phyloP scores from a whole-genome alignment of 306 rosid genomes.

The Glycine tomentella region DNA sequence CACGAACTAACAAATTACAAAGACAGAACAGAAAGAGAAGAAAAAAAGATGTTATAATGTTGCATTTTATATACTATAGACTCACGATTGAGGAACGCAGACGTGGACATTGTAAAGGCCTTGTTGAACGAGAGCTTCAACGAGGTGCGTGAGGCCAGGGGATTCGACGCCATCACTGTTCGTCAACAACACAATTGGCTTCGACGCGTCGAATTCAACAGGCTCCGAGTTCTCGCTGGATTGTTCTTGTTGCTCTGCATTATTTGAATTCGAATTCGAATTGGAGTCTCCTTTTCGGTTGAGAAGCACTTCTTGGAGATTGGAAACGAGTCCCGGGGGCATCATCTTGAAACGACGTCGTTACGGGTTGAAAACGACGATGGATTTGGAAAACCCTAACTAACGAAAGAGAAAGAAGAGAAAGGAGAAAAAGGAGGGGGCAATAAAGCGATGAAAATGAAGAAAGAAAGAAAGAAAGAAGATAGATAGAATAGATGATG shows the following conservation, averaged over 20 bases:
- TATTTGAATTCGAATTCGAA: neutral
- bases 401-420: conserved; percentile 36
- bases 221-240: conserved; percentile 41
- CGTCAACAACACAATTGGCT: conserved; percentile 76
- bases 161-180: conserved; percentile 85
- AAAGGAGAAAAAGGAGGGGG: neutral
- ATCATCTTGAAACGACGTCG: conserved; percentile 75
- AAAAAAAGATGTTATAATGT: neutral
- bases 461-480: conserved; percentile 11
- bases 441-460: conserved; percentile 47
- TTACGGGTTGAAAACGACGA: conserved; percentile 18
- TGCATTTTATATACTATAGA: neutral
- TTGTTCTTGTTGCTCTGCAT: conserved; percentile 41
- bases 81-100: conserved; percentile 99
- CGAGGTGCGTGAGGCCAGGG: conserved; percentile 76
- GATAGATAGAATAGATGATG: conserved; percentile 30
- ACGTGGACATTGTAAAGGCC: conserved; percentile 86
- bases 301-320: conserved; percentile 78
- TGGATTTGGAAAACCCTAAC: conserved; percentile 73
- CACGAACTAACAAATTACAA: conserved; percentile 54
- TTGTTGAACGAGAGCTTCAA: conserved; percentile 77
- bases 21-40: neutral
- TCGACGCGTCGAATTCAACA: conserved; percentile 52
- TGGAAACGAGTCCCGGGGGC: conserved; percentile 94
- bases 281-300: conserved; percentile 51